Conservation (phyloP, 176 grass and related monocot genomes). For the Bolboschoenus planiculmis region DNA sequence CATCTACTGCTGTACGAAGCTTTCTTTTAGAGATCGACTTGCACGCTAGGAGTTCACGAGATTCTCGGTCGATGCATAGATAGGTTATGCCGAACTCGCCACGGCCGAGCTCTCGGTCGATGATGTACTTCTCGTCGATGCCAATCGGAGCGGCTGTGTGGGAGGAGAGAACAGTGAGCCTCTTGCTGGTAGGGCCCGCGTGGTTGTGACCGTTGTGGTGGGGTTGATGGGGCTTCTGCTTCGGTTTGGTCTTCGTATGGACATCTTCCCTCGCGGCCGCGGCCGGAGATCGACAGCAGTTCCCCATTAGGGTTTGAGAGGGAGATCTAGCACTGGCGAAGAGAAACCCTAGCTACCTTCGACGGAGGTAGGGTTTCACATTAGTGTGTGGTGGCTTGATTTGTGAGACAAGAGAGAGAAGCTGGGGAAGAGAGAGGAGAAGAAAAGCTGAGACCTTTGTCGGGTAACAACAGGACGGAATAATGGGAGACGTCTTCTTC, state of each 20-base stretch:
- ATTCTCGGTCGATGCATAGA: constrained; percentile 85
- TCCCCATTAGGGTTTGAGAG: constrained; percentile 56
- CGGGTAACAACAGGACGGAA: constrained; percentile 30
- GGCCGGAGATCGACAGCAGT: constrained; percentile 94
- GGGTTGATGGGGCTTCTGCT: constrained; percentile 61
- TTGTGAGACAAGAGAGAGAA: background rate
- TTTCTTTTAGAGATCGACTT: constrained; percentile 99
- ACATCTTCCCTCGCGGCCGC: constrained; percentile 92
- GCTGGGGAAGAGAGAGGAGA: constrained; percentile 25
- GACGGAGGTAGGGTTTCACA: constrained; percentile 22
- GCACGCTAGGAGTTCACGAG: constrained; percentile 81
- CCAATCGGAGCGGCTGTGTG: constrained; percentile 43
- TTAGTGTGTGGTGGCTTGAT: constrained; percentile 16
- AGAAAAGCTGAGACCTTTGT: constrained; percentile 51
- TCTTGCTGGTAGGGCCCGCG: constrained; percentile 34
- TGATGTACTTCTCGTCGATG: constrained; percentile 78
- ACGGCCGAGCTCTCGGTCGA: constrained; percentile 87
- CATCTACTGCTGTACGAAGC: constrained; percentile 85
- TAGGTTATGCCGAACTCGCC: constrained; percentile 99
- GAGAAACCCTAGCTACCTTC: constrained; percentile 16
- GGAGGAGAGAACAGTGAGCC: constrained; percentile 74
- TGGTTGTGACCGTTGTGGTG: constrained; percentile 24
- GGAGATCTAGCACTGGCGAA: constrained; percentile 33
- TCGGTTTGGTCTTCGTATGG: constrained; percentile 58
- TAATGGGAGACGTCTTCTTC: constrained; percentile 21